Evolutionary conservation across 2,329 filamentous ascomycete genomes (phyloP), one percentile per base, ranked within the genome.

Genomic region (Hansfordia pulvinata): DNA sequence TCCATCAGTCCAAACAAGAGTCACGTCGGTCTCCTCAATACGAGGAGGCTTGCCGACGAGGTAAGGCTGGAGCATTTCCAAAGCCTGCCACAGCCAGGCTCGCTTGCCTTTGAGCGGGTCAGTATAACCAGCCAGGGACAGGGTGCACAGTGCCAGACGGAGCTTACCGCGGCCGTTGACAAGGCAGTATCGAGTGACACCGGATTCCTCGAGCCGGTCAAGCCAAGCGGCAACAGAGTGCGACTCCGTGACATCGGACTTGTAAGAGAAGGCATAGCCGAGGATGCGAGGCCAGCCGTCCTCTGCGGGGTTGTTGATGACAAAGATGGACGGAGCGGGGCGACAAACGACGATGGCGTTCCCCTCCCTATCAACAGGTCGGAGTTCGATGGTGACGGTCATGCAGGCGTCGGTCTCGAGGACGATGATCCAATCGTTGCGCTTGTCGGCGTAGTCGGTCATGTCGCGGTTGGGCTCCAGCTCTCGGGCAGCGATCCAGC

Each of bases 401-500:
- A 20, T 16, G 5, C 9, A 10, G 2, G 17, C 12, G 8, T n/a
- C 15, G 8, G 24, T 17, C 19, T 34, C 29, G 10, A 34, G 29
- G 20, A 34, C 17, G 11, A 34, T 13, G 14, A 34, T 14, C 29
- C 27, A 31, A 20, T 26, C 12, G 28, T 33, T 30, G 10, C 11
- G 18, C 8, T 33, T 17, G 10, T 27, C 27, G 9, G 16, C 9
- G 11, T 27, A 26, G 5, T 20, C 18, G 10, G 21, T 15, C 11
- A 23, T 13, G 14, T 8, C 5, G 16, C 18, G 17, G 8, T 19
- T 22, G 10, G 16, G n/a, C 19, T 24, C 18, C 6, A 13, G 19
- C 12, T 33, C 30, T 5, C 28, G 30, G 21, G 30, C 27, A 4
- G 30, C 30, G 22, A 33, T 15, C 27, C 28, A 33, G 17, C 30